A percentile compares a stretch with the other conserved stretches of the same genome.
These are phyloP conservation scores for Fonsecaea erecta DNA, from an alignment of 2,329 filamentous ascomycete species.

Conservation along the genomic window DNA sequence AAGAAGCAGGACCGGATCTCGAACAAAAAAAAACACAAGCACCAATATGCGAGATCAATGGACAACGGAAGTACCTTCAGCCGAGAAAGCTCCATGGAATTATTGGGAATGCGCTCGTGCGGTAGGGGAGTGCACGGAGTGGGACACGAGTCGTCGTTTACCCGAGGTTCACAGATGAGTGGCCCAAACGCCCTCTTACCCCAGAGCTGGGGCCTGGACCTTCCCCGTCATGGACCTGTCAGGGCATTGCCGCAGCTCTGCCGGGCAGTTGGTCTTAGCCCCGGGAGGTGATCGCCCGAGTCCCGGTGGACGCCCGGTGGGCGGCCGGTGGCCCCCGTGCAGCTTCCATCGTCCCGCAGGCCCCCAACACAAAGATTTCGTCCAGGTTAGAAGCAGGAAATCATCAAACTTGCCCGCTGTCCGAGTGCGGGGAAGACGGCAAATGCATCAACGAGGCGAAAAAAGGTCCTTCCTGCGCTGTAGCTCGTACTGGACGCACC, in stretches of 20 bases:
- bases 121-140: not conserved
- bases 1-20: not conserved
- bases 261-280: not conserved
- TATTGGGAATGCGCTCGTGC: slow-evolving; percentile 7
- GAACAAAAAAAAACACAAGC: not conserved
- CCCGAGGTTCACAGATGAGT: not conserved
- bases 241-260: not conserved
- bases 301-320: slow-evolving; percentile 2
- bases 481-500: too few species aligned
- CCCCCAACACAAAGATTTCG: not conserved
- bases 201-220: not conserved
- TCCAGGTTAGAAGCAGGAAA: not conserved
- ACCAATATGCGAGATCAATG: not conserved
- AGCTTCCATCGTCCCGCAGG: not conserved
- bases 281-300: not conserved
- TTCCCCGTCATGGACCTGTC: not conserved
- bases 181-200: not conserved
- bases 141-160: not conserved
- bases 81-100: slow-evolving; percentile 15
- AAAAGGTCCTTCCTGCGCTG: too few species aligned
- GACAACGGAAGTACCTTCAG: not conserved
- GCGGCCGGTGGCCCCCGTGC: not conserved
- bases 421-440: not conserved
- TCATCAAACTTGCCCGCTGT: not conserved
- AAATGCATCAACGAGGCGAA: not conserved